Evolutionary conservation across 495 filamentous ascomycete genomes (phyloP).

Genomic region (Talaromyces proteolyticus): DNA sequence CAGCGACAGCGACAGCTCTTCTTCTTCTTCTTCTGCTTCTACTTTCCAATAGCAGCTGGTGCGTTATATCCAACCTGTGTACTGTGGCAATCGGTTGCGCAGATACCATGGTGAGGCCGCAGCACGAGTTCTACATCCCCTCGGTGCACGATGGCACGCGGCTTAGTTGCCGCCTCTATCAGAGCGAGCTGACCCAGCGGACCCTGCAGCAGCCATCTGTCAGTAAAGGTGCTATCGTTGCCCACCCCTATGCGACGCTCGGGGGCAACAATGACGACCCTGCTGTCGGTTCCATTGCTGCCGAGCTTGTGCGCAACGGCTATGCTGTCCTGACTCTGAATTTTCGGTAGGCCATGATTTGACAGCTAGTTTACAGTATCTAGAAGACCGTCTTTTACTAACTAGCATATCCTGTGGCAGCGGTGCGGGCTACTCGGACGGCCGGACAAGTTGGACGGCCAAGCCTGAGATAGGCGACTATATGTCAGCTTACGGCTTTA

Average conservation of each 20-base stretch:
- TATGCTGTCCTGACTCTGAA: slow-evolving; percentile 88
- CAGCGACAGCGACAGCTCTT: no score
- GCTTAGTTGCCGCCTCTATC: slow-evolving; percentile 78
- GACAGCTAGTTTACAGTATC: no score
- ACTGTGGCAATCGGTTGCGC: no score
- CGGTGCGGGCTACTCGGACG: slow-evolving; percentile 70
- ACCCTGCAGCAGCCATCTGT: slow-evolving; percentile 21
- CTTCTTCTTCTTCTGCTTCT: neutral
- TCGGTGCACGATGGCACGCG: slow-evolving; percentile 71
- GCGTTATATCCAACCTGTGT: no score
- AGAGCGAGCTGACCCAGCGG: slow-evolving; percentile 51
- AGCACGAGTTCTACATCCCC: slow-evolving; percentile 60
- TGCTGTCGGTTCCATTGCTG: slow-evolving; percentile 58
- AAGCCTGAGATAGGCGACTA: slow-evolving; percentile 79
- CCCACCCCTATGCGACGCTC: slow-evolving; percentile 85
- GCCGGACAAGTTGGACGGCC: slow-evolving; percentile 78
- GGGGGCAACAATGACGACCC: slow-evolving; percentile 83
- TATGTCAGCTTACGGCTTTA: slow-evolving; percentile 69
- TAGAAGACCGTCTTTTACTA: no score
- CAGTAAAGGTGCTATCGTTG: slow-evolving; percentile 67
- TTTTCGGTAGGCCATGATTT: slow-evolving; percentile 77
- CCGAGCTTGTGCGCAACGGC: slow-evolving; percentile 57
- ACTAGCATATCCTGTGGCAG: slow-evolving; percentile 32
- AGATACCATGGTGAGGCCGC: neutral
- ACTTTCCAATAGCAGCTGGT: neutral